Conservation (phyloP, 257 asterid genomes). For the Solanum microdontum region DNA sequence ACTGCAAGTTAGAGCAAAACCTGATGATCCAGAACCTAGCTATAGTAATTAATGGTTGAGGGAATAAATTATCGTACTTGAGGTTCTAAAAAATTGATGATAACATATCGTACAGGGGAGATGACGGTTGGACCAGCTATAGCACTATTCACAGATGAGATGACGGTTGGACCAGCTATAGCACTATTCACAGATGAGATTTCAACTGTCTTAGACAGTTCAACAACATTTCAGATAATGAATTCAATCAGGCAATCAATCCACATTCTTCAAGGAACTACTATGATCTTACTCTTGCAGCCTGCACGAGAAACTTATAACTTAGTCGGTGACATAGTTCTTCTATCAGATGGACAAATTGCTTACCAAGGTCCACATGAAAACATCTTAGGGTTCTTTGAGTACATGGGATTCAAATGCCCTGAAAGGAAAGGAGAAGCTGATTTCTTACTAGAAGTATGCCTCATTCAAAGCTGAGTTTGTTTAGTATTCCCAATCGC, state of each 20-base stretch:
- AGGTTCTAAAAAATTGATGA: background rate
- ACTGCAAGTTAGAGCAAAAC: slow-evolving; percentile 26
- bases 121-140: slow-evolving; percentile 53
- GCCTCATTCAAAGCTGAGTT: background rate
- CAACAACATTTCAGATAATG: background rate
- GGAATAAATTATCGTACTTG: background rate
- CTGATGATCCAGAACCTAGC: background rate
- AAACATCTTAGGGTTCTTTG: slow-evolving; percentile 31
- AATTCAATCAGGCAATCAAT: slow-evolving; percentile 40
- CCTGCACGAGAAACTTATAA: slow-evolving; percentile 59
- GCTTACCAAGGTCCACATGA: slow-evolving; percentile 43
- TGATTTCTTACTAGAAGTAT: slow-evolving; percentile 57
- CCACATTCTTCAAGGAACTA: slow-evolving; percentile 40
- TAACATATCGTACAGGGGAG: slow-evolving; percentile 25
- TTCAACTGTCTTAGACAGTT: slow-evolving; percentile 22
- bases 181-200: slow-evolving; percentile 56
- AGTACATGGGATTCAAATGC: slow-evolving; percentile 37
- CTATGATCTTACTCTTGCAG: slow-evolving; percentile 43
- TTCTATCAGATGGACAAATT: slow-evolving; percentile 47
- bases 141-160: slow-evolving; percentile 54
- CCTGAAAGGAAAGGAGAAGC: slow-evolving; percentile 64
- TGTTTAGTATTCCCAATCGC: background rate
- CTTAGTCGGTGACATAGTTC: slow-evolving; percentile 41
- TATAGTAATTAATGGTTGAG: background rate
- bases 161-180: slow-evolving; percentile 52